Evolutionary conservation across 176 grass and related monocot species (phyloP).

Genomic region (Alloteropsis semialata): DNA sequence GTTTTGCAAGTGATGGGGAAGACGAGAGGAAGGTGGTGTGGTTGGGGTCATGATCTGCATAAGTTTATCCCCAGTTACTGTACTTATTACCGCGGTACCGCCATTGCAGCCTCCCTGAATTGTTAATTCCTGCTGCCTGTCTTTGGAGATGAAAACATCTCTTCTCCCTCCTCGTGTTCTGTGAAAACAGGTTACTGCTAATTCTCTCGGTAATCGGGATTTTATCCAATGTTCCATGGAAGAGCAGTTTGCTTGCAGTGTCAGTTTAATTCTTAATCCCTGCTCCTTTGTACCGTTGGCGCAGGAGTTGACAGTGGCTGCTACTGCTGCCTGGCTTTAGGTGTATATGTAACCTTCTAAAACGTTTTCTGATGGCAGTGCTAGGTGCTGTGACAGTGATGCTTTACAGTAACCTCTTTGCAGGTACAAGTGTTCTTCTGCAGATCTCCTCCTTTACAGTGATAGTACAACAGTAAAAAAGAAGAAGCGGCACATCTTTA

Average conservation of each 20-base stretch:
- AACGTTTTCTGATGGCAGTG: constrained; percentile 12
- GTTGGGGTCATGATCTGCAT: constrained; percentile 41
- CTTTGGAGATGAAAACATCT: constrained; percentile 54
- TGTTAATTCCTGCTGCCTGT: constrained; percentile 32
- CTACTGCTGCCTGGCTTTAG: constrained; percentile 26
- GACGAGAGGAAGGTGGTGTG: constrained; percentile 67
- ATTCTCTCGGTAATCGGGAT: constrained; percentile 55
- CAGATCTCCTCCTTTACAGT: constrained; percentile 17
- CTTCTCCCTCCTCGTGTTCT: constrained; percentile 38
- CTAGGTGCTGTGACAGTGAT: background rate
- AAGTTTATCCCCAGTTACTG: constrained; percentile 35
- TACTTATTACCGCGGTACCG: constrained; percentile 42
- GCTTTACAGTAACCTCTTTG: constrained; percentile 39
- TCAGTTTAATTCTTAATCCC: constrained; percentile 35
- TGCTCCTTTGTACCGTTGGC: constrained; percentile 29
- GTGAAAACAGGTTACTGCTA: constrained; percentile 42
- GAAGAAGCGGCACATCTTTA: background rate
- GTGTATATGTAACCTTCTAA: constrained; percentile 32
- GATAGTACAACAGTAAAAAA: constrained; percentile 19
- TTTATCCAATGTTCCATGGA: constrained; percentile 33
- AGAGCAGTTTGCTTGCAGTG: constrained; percentile 31
- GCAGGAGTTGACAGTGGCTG: constrained; percentile 48
- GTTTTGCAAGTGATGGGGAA: constrained; percentile 35
- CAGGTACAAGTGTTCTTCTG: constrained; percentile 6
- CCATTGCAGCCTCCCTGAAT: constrained; percentile 21